These are phyloP conservation scores for Phytophthora megakarya DNA, from an alignment of 352 stramenopile species.

Conservation along the genomic window DNA sequence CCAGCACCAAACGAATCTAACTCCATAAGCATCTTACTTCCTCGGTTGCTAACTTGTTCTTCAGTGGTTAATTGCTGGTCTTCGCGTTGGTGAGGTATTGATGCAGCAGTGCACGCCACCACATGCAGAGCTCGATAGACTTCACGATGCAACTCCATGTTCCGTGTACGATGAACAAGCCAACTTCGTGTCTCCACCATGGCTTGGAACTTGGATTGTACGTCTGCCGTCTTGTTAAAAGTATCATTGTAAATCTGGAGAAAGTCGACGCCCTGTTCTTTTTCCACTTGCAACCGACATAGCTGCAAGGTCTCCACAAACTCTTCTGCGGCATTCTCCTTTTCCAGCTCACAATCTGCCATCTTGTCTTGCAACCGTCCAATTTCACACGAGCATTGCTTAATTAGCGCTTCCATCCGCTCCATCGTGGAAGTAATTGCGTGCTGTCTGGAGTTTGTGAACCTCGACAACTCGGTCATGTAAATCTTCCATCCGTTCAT, in stretches of 20 bases:
- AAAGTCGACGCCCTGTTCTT: background rate
- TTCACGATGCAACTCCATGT: constrained; percentile 1
- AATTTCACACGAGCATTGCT: constrained; percentile 1
- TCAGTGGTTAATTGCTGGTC: background rate
- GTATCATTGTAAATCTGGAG: constrained; percentile 13
- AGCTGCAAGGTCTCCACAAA: constrained; percentile 5
- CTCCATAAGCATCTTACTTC: constrained; percentile 11
- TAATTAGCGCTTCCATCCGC: constrained; percentile 8
- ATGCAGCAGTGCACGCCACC: background rate
- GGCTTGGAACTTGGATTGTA: constrained; percentile 1
- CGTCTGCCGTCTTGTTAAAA: constrained; percentile 2
- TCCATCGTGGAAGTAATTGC: constrained; percentile 13
- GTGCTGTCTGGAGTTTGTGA: background rate
- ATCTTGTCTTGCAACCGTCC: background rate
- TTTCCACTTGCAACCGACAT: constrained; percentile 1
- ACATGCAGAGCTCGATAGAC: constrained; percentile 13
- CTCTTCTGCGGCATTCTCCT: constrained; percentile 3
- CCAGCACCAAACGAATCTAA: constrained; percentile 14
- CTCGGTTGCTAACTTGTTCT: background rate
- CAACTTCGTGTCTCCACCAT: background rate
- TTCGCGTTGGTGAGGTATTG: background rate
- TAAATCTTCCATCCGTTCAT: constrained; percentile 25
- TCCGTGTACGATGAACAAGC: constrained; percentile 7
- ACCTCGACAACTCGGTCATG: constrained; percentile 1
- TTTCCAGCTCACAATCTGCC: background rate